Percentiles rank a stretch among this genome's conserved stretches.
These are phyloP conservation scores for Hibiscus trionum DNA, from an alignment of 345 rosid species.

Conservation along the genomic window DNA sequence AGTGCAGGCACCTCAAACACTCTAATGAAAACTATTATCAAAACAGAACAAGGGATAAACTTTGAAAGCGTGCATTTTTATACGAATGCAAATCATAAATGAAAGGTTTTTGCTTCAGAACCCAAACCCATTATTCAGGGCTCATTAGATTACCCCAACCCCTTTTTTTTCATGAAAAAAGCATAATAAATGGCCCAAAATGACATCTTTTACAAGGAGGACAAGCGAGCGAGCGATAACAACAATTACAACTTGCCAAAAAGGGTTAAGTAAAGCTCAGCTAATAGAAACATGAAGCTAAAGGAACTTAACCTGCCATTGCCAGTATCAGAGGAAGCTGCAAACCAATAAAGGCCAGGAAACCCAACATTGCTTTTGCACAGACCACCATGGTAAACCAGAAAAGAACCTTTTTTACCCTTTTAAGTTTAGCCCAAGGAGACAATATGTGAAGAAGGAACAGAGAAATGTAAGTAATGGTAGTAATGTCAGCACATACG, in stretches of 20 bases:
- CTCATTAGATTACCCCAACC: not conserved
- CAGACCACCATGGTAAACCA: constrained; percentile 33
- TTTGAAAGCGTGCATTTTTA: not conserved
- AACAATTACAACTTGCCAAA: constrained; percentile 4
- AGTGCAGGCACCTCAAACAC: not conserved
- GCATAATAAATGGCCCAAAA: not conserved
- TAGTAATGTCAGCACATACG: constrained; percentile 20
- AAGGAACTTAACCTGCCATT: constrained; percentile 37
- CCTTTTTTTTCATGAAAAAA: not conserved
- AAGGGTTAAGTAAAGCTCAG: not conserved
- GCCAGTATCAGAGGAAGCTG: constrained; percentile 39
- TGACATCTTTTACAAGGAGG: not conserved
- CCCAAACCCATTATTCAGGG: constrained; percentile 6
- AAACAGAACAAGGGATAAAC: not conserved
- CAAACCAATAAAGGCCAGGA: constrained; percentile 34
- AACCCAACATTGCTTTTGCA: constrained; percentile 29
- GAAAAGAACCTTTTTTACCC: not conserved
- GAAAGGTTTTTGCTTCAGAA: not conserved
- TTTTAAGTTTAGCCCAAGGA: not conserved
- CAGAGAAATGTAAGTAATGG: constrained; percentile 12
- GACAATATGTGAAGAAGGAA: constrained; percentile 10
- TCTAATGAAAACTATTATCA: not conserved
- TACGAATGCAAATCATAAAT: not conserved
- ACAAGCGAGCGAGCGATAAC: not conserved
- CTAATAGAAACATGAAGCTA: constrained; percentile 6